A percentile compares a stretch with the other conserved stretches of the same genome.
Evolutionary conservation across 148 eudicot species (phyloP).

Genomic region (Hydrangea macrophylla): DNA sequence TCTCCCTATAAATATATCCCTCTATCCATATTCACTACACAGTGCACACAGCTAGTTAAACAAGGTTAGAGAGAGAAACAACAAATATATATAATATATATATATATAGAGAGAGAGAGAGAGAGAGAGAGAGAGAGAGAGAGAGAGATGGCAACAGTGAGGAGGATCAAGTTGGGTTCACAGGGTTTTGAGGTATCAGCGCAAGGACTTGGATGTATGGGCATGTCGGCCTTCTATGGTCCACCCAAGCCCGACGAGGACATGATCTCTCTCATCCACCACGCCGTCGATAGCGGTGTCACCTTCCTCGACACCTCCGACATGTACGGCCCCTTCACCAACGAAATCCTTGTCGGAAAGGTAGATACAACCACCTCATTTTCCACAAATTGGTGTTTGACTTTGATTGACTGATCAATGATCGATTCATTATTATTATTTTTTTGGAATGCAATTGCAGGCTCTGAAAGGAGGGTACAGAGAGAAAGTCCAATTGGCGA

Average conservation of each 20-base stretch:
- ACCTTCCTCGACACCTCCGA: conserved; percentile 35
- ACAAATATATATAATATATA: too few relatives aligned
- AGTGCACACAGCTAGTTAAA: too few relatives aligned
- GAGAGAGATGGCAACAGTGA: conserved; percentile 10
- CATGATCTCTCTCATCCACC: conserved; percentile 24
- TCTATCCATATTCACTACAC: too few relatives aligned
- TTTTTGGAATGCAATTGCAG: background rate
- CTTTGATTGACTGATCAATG: background rate
- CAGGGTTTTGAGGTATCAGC: conserved; percentile 20
- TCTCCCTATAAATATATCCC: too few relatives aligned
- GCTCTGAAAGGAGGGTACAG: conserved; percentile 25
- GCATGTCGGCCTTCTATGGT: conserved; percentile 23
- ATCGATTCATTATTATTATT: too few relatives aligned
- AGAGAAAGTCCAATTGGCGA: conserved; percentile 3
- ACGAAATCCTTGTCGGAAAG: conserved; percentile 30
- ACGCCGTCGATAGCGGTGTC: conserved; percentile 22
- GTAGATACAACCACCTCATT: conserved; percentile 11
- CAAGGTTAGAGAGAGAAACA: too few relatives aligned
- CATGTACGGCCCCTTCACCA: conserved; percentile 27
- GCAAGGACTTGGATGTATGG: conserved; percentile 32
- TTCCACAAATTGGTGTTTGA: background rate
- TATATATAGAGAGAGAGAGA: too few relatives aligned
- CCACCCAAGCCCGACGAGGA: conserved; percentile 13
- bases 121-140: too few relatives aligned
- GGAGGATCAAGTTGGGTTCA: conserved; percentile 19